Evolutionary conservation across 2,329 filamentous ascomycete species (phyloP).

Genomic region (Aspergillus melleus): DNA sequence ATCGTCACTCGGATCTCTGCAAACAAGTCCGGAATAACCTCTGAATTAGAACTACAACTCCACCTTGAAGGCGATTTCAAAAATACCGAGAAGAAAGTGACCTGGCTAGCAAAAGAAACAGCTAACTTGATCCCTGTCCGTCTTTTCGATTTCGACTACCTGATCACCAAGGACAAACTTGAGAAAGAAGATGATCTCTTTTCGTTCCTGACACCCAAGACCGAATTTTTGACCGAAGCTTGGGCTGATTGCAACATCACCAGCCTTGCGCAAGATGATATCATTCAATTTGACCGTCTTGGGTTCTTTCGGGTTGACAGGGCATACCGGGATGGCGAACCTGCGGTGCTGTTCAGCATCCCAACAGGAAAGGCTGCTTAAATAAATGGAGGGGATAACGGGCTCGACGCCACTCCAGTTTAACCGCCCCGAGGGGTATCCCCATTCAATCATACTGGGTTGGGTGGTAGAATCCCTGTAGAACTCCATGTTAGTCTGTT

Average conservation of each 20-base stretch:
- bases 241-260: constrained; percentile 79
- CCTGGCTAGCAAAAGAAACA: constrained; percentile 74
- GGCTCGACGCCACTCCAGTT: too few species aligned
- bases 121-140: constrained; percentile 78
- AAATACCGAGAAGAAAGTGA: constrained; percentile 93
- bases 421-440: too few species aligned
- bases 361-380: constrained; percentile 59
- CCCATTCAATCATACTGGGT: too few species aligned
- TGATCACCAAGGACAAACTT: constrained; percentile 92
- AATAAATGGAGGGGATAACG: background rate
- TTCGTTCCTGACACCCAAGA: constrained; percentile 75
- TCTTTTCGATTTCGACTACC: constrained; percentile 90
- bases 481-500: too few species aligned
- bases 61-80: constrained; percentile 91
- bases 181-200: constrained; percentile 87
- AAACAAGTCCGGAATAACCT: constrained; percentile 58
- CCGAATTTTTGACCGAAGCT: constrained; percentile 71
- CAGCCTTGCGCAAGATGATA: constrained; percentile 78
- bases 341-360: constrained; percentile 67
- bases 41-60: constrained; percentile 75
- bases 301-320: constrained; percentile 86
- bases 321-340: constrained; percentile 57
- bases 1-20: constrained; percentile 52
- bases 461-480: too few species aligned
- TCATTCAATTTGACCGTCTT: constrained; percentile 92